Base-by-base conservation (phyloP, 495 filamentous ascomycete genomes). In the Xylaria cubensis region DNA sequence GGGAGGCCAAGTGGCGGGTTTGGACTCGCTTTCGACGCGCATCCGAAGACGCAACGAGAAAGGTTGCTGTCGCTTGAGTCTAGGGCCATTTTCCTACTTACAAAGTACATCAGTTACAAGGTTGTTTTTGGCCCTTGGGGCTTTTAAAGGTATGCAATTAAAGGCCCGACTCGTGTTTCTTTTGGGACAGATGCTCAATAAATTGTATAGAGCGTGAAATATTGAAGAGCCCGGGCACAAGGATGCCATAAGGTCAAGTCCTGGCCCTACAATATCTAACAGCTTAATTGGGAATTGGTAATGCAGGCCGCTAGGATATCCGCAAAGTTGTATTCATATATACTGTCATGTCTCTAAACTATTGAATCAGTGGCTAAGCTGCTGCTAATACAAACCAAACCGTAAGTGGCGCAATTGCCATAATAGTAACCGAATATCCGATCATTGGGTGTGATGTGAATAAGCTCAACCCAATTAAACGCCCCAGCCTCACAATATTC, bases 1-100 rank as follows among this genome's bases (percentile, higher is more conserved):
- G 69, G 51, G n/a, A 55, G 19, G 56, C 58, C 8, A 74, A 55
- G 32, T 76, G 75, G 77, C 75, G 58, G 42, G 63, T 75, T 19
- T 76, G 71, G 73, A 59, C 69, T 68, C 62, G 69, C 71, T 70
- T 75, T 39, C 69, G 72, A 55, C 73, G 75, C 24, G 70, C 53
- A 50, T 67, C 36, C 4, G 69, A 65, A 58, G 61, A 61, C 6
- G 26, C 42, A 42, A 26, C 36, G 0, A 72, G 50, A 42, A 61
- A 58, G 50, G n/a, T 32, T 39, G 53, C 53, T 32, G 42, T 36
- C 19, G 26, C 29, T 64, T 55, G 32, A 63, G n/a, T 26, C 13
- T 32, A 32, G n/a, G 21, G 19, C 32, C 12, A 44, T 2, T 15
- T 62, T 26, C 29, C 1, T 53, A 15, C 8, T 26, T 12, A 26